Evolutionary conservation across 176 grass and related monocot genomes (phyloP), one percentile per base, ranked within the genome.

Genomic region (Dendrocalamus sinicus): DNA sequence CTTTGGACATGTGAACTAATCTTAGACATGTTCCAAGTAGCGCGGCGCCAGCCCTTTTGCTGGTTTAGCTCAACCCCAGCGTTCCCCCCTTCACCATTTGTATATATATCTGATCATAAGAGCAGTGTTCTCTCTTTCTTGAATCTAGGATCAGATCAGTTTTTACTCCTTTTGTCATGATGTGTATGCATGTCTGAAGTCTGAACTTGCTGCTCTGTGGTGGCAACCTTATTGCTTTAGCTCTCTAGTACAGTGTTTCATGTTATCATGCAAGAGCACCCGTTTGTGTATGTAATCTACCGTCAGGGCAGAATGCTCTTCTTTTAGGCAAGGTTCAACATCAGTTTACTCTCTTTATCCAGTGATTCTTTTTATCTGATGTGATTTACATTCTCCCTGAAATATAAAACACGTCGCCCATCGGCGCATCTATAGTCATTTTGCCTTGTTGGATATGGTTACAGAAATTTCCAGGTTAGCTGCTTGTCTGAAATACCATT

Each of bases 1-100:
- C 16, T 75, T 78, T 26, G 87, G 89, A 44, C 73, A 89, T 45
- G 62, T 19, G 30, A 37, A 64, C 0, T 82, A 62, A 62, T 75
- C 22, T n/a, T 70, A 50, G 22, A 41, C 45, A 30, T 50, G 10
- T 55, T 37, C 50, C 11, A 26, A 20, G 47, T 12, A 35, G 53
- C 1, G 37, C 3, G 4, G 3, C 65, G 23, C 20, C 20, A 43
- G 22, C 45, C 55, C 1, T 65, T 16, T 26, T 74, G 22, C 24
- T n/a, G 47, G 7, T 19, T 28, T 7, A 5, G 20, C 19, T 35
- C 14, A 28, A 37, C 22, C 58, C 12, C 0, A 55, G 45, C 48
- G 57, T 64, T 10, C 9, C 15, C 15, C 4, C 15, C 2, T 14
- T 28, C 28, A 35, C 8, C 9, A 16, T 53, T 51, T 40, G 71